Conservation (phyloP, 2,329 filamentous ascomycete genomes). For the Hypoxylon sp. region DNA sequence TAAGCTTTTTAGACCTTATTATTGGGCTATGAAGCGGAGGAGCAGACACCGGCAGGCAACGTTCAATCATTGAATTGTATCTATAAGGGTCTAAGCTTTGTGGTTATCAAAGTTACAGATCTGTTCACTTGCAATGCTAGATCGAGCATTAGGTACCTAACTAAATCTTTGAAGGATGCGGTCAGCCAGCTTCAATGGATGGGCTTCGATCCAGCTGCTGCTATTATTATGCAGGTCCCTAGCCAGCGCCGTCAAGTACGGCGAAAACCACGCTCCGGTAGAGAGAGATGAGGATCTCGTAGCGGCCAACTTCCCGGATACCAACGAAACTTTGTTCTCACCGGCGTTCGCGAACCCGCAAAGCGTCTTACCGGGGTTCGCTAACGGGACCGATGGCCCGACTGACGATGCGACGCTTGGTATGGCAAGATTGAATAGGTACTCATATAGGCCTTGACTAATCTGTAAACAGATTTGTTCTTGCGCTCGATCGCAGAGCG, state of each 20-base stretch:
- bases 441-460: background rate
- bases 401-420: constrained; percentile 50
- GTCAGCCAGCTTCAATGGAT: background rate
- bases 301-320: constrained; percentile 50
- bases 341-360: constrained; percentile 49
- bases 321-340: constrained; percentile 48
- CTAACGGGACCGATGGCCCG: constrained; percentile 49
- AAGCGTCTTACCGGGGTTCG: constrained; percentile 44
- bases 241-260: constrained; percentile 43
- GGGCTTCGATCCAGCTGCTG: constrained; percentile 1
- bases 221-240: constrained; percentile 8
- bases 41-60: background rate
- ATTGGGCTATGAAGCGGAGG: background rate
- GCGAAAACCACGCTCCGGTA: constrained; percentile 45
- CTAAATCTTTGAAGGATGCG: constrained; percentile 6
- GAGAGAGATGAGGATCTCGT: constrained; percentile 48
- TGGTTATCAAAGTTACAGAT: background rate
- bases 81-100: background rate
- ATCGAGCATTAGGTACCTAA: too few species aligned
- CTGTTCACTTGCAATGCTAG: background rate
- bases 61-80: background rate
- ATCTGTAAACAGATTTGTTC: constrained; percentile 43
- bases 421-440: constrained; percentile 29
- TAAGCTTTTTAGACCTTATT: background rate
- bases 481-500: constrained; percentile 46